Percentiles rank a stretch among this genome's conserved stretches.
phyloP scores from a whole-genome alignment of 148 eudicot species.

The Limonium bicolor region DNA sequence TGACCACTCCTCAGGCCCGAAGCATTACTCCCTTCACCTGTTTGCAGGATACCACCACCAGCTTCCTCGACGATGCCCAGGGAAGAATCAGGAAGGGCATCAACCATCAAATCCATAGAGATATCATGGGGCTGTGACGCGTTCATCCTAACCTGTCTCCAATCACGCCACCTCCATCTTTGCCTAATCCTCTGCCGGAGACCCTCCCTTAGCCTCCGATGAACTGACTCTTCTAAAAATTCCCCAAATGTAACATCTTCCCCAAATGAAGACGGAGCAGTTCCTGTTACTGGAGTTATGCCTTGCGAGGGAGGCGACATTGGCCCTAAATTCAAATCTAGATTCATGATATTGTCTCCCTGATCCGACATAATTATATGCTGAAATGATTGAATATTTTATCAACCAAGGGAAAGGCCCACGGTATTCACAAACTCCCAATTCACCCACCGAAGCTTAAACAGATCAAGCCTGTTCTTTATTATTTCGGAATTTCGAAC shows the following conservation, averaged over 20 bases:
- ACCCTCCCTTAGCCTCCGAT: slow-evolving; percentile 24
- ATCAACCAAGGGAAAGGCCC: too few relatives aligned
- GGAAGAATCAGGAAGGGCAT: slow-evolving; percentile 14
- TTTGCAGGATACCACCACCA: slow-evolving; percentile 28
- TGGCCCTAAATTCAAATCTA: slow-evolving; percentile 85
- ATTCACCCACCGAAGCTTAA: too few relatives aligned
- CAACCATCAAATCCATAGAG: slow-evolving; percentile 19
- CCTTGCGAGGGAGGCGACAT: slow-evolving; percentile 20
- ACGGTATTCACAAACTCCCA: too few relatives aligned
- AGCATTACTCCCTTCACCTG: slow-evolving; percentile 69
- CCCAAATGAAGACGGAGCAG: slow-evolving; percentile 9
- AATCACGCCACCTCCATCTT: slow-evolving; percentile 39
- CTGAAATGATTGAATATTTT: too few relatives aligned
- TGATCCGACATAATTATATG: slow-evolving; percentile 85
- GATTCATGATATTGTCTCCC: slow-evolving; percentile 46
- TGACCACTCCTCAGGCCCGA: slow-evolving; percentile 30
- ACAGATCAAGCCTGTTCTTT: too few relatives aligned
- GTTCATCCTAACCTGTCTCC: slow-evolving; percentile 27
- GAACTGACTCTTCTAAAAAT: slow-evolving; percentile 24
- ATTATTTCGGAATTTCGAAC: too few relatives aligned
- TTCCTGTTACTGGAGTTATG: slow-evolving; percentile 19
- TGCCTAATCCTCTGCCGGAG: slow-evolving; percentile 40
- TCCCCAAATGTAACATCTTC: slow-evolving; percentile 34
- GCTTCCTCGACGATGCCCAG: slow-evolving; percentile 7
- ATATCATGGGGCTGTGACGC: slow-evolving; percentile 22